Evolutionary conservation across 495 filamentous ascomycete species (phyloP).

Genomic region (Xanthoparmelia taractica): DNA sequence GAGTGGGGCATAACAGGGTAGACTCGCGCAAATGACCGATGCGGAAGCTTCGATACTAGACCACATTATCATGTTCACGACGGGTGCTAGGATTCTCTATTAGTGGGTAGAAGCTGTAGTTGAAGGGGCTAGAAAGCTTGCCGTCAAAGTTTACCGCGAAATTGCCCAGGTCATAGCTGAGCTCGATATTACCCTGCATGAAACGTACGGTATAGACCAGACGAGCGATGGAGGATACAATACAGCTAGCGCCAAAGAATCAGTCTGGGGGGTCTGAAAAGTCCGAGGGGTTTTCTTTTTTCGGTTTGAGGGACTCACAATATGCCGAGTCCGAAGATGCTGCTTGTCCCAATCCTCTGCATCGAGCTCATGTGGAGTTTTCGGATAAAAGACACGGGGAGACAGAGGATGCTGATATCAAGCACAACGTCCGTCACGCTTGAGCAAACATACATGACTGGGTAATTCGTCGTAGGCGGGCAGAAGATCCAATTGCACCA

Average conservation of each 20-base stretch:
- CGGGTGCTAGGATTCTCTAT: too few relatives aligned
- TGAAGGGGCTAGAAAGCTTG: not conserved
- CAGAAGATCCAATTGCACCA: slow-evolving; percentile 13
- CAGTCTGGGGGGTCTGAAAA: too few relatives aligned
- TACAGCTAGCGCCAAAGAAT: not conserved
- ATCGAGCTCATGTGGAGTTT: not conserved
- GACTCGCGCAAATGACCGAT: too few relatives aligned
- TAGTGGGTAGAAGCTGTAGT: too few relatives aligned
- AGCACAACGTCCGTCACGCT: slow-evolving; percentile 9
- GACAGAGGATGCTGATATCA: slow-evolving; percentile 9
- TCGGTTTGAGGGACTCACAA: slow-evolving; percentile 1
- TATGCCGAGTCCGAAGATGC: slow-evolving; percentile 10
- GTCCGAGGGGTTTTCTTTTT: not conserved
- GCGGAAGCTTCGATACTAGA: too few relatives aligned
- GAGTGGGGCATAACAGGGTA: too few relatives aligned
- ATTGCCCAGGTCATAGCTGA: not conserved
- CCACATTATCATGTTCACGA: too few relatives aligned
- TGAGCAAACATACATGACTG: slow-evolving; percentile 14
- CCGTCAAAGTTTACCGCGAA: slow-evolving; percentile 9
- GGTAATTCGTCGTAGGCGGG: slow-evolving; percentile 9
- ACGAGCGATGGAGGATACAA: slow-evolving; percentile 14
- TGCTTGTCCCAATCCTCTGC: not conserved
- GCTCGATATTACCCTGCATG: slow-evolving; percentile 5
- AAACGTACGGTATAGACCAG: slow-evolving; percentile 12
- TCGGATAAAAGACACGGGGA: slow-evolving; percentile 8